Base-by-base conservation (phyloP, 2,329 filamentous ascomycete species). In the Cytospora leucostoma region DNA sequence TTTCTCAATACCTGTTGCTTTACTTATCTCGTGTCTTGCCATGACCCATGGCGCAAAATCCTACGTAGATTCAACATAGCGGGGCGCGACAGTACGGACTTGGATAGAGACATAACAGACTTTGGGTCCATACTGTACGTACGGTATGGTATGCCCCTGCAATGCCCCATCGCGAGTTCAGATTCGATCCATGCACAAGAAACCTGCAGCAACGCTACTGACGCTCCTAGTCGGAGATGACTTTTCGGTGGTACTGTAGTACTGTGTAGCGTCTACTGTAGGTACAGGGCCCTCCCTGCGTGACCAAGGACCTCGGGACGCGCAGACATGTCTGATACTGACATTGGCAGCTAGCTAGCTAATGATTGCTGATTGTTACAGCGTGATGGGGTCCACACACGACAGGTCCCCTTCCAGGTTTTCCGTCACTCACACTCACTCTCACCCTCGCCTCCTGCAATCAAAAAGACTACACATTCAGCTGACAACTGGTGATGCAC, bases 391-490 rank as follows among this genome's bases (percentile, higher is more conserved):
- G 13, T 61, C 51, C 59, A 52, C 59, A 61, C 21, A 27, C 33
- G 40, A 52, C 38, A 55, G 55, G 59, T 61, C 15, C 59, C 51
- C 33, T 61, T 53, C 51, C 56, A 55, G 49, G 56, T 54, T 59
- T 63, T 57, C 21, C 35, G 27, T 27, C 27, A 27, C 27, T 27
- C 27, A 27, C 27, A 27, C 27, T 27, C 27, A 27, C 27, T 4
- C 27, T 27, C 27, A 27, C 53, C 33, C 49, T 54, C 54, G 40
- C 55, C 12, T 21, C 61, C 49, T 63, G 64, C 64, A 65, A 59
- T 56, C 61, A 56, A 62, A 61, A 61, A 58, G 59, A 61, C 64
- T 65, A 64, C 56, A 51, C 61, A 60, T 61, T 65, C 64, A 65
- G 64, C 64, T 65, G 61, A 47, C 38, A 44, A 64, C 61, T 63